phyloP scores from a whole-genome alignment of 148 eudicot genomes.

The Oxyria digyna region DNA sequence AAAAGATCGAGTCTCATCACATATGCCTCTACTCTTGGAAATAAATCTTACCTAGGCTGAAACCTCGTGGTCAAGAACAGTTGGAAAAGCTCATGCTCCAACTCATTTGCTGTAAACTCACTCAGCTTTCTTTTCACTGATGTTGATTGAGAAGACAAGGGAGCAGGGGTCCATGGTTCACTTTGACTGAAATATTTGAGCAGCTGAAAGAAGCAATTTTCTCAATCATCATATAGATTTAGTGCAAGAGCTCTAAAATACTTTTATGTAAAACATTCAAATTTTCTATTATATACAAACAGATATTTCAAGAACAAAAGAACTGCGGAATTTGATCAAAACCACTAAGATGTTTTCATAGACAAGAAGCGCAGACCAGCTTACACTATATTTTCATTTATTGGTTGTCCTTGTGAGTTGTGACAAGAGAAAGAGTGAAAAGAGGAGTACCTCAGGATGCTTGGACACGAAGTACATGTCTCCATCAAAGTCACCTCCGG shows the following conservation, averaged over 20 bases:
- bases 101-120: constrained; percentile 22
- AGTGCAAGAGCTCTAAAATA: not conserved
- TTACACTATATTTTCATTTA: not conserved
- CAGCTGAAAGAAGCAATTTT: constrained; percentile 9
- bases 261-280: too few species aligned
- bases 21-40: not conserved
- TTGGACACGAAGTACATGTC: constrained; percentile 3
- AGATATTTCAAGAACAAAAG: too few species aligned
- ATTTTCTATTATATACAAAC: too few species aligned
- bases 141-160: constrained; percentile 15
- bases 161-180: constrained; percentile 29
- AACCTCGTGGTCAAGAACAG: constrained; percentile 24
- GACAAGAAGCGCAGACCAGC: not conserved
- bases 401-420: not conserved
- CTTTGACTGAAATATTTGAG: constrained; percentile 13
- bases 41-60: constrained; percentile 26
- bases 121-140: constrained; percentile 22
- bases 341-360: too few species aligned
- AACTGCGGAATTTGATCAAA: too few species aligned
- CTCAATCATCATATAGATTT: not conserved
- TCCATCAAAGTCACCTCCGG: constrained; percentile 9
- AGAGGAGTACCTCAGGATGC: constrained; percentile 3
- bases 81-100: constrained; percentile 37
- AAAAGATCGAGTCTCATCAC: not conserved
- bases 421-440: not conserved